Evolutionary conservation across 2,329 filamentous ascomycete genomes (phyloP), one percentile per base, ranked within the genome.

Genomic region (Ramularia endophylla): DNA sequence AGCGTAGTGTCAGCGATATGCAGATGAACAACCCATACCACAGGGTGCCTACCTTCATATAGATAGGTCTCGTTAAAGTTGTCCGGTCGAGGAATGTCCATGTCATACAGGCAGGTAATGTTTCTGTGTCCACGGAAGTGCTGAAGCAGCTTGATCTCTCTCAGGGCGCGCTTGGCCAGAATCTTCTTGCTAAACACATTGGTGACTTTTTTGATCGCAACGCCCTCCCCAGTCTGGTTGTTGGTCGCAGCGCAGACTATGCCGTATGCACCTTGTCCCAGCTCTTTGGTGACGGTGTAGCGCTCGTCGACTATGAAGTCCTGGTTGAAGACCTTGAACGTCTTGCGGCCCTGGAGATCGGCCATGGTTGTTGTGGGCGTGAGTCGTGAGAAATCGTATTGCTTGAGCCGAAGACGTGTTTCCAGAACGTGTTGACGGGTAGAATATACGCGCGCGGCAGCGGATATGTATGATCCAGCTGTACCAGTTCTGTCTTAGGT

Each of bases 161-260:
- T 82, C 74, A 98, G 70, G 36, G 92, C 92, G 62, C 92, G 86
- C 81, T 98, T 98, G 59, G 92, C 92, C 54, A 98, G 77, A 57
- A 98, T 98, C 80, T 97, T 97, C 74, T 98, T 98, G 78, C 88
- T 95, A 70, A 98, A 98, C 59, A 98, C 90, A 85, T 98, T 98
- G 73, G 92, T 98, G 65, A 98, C 87, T 71, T 98, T 98, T 72
- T 98, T 98, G 75, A 98, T 92, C 59, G 92, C 92, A 50, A 98
- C 89, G 29, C 90, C 89, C 65, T 98, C 92, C 60, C 81, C 83
- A 22, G 85, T 94, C 66, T 88, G 81, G 63, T 81, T 83, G 74
- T 97, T 95, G 53, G 87, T 86, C 41, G 92, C 92, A 46, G 92
- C 90, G 68, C 92, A 98, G 63, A 98, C 92, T 61, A 98, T 97